phyloP scores from a whole-genome alignment of 495 filamentous ascomycete species.

The Polyplosphaeria fusca region DNA sequence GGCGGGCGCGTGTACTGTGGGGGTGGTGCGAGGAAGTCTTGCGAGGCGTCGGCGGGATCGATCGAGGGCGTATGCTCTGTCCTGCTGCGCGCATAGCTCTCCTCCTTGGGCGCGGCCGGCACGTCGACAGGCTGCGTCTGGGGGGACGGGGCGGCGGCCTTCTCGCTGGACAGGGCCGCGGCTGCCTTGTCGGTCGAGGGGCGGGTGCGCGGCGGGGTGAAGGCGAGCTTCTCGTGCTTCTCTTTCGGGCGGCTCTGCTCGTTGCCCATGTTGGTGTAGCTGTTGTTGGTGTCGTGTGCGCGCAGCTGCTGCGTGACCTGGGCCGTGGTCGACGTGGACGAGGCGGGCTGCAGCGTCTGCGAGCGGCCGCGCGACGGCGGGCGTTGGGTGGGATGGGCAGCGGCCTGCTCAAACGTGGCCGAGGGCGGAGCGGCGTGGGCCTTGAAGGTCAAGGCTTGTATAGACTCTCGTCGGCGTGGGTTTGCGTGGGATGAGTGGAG shows the following conservation, averaged over 20 bases:
- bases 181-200: not conserved
- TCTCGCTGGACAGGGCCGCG: not conserved
- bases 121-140: conserved; percentile 30
- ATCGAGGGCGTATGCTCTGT: conserved; percentile 13
- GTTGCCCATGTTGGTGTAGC: conserved; percentile 30
- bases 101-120: conserved; percentile 10
- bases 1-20: conserved; percentile 69
- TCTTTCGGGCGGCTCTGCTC: conserved; percentile 20
- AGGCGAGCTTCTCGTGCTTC: not conserved
- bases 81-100: conserved; percentile 1
- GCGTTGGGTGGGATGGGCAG: conserved; percentile 23
- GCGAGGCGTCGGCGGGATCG: conserved; percentile 29
- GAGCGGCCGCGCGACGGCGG: conserved; percentile 21
- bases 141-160: conserved; percentile 10
- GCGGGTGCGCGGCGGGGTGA: not conserved
- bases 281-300: conserved; percentile 1
- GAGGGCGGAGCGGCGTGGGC: conserved; percentile 38
- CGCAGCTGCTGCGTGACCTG: conserved; percentile 15
- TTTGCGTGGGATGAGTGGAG: not conserved
- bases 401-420: conserved; percentile 35
- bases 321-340: conserved; percentile 16
- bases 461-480: conserved; percentile 37
- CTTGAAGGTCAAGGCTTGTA: conserved; percentile 35
- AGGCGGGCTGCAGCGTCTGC: conserved; percentile 27
- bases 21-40: conserved; percentile 34